phyloP scores from a whole-genome alignment of 1,284 basidiomycete genomes.

The Irpex sp. region DNA sequence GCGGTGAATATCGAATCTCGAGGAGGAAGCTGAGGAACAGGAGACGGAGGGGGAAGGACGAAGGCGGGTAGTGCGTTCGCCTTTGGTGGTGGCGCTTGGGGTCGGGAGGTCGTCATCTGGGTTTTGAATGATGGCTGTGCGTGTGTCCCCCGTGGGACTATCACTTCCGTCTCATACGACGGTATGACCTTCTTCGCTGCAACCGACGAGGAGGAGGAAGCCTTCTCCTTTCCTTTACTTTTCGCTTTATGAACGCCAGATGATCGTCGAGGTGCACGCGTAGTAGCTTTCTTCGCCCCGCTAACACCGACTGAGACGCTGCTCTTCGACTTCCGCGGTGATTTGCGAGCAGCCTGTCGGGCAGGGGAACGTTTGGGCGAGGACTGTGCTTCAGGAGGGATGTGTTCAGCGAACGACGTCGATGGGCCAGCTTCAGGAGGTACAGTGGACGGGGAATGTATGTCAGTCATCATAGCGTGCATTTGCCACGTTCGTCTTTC shows the following conservation, averaged over 20 bases:
- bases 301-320: slow-evolving; percentile 35
- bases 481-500: slow-evolving; percentile 67
- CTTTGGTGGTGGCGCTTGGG: slow-evolving; percentile 13
- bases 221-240: slow-evolving; percentile 16
- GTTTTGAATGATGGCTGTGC: slow-evolving; percentile 25
- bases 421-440: slow-evolving; percentile 6
- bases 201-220: too few species aligned
- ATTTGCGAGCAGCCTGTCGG: too few species aligned
- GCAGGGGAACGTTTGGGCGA: neutral
- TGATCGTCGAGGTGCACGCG: slow-evolving; percentile 44
- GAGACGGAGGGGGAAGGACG: slow-evolving; percentile 70
- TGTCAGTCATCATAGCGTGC: slow-evolving; percentile 56
- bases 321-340: slow-evolving; percentile 30
- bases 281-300: slow-evolving; percentile 31
- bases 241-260: slow-evolving; percentile 25
- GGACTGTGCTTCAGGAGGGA: neutral
- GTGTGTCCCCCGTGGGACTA: slow-evolving; percentile 7
- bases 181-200: too few species aligned
- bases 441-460: too few species aligned
- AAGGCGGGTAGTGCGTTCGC: slow-evolving; percentile 53
- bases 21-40: slow-evolving; percentile 42
- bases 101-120: slow-evolving; percentile 17
- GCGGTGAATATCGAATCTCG: slow-evolving; percentile 12
- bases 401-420: slow-evolving; percentile 2
- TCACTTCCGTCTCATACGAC: slow-evolving; percentile 58